Conservation (phyloP, 2,329 filamentous ascomycete genomes). For the Beauveria australis region DNA sequence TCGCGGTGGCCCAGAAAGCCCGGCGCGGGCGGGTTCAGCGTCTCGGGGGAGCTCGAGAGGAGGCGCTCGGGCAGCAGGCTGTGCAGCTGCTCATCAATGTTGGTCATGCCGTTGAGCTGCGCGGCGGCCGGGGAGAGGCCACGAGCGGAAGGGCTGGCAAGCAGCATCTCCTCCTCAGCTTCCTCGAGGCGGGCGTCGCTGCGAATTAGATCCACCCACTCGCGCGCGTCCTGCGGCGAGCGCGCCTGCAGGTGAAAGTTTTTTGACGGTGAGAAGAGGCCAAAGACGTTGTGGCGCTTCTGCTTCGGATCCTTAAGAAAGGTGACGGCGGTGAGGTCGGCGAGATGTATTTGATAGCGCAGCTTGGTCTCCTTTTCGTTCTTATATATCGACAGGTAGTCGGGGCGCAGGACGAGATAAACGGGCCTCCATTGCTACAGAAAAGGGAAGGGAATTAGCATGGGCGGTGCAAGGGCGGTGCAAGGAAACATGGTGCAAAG, state of each 20-base stretch:
- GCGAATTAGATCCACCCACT: constrained; percentile 80
- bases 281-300: constrained; percentile 80
- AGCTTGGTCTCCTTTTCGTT: constrained; percentile 84
- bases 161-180: constrained; percentile 75
- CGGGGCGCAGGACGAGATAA: constrained; percentile 83
- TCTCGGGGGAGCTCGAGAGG: constrained; percentile 55
- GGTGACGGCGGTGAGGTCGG: constrained; percentile 85
- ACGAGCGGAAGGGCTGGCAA: constrained; percentile 55
- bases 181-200: constrained; percentile 76
- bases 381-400: constrained; percentile 87
- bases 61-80: constrained; percentile 33
- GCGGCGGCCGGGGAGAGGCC: constrained; percentile 32
- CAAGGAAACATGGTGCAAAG: background rate
- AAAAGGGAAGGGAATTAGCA: background rate
- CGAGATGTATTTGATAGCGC: constrained; percentile 77
- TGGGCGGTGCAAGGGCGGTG: constrained; percentile 11
- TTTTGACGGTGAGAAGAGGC: constrained; percentile 79
- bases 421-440: constrained; percentile 78
- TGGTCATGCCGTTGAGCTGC: constrained; percentile 12
- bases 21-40: constrained; percentile 27
- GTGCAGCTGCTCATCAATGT: constrained; percentile 13
- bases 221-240: constrained; percentile 64
- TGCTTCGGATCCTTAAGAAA: constrained; percentile 84
- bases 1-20: constrained; percentile 32
- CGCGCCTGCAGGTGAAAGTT: constrained; percentile 85